These are phyloP conservation scores for Leucocoprinus birnbaumii DNA, from an alignment of 768 basidiomycete genomes.

Conservation along the genomic window DNA sequence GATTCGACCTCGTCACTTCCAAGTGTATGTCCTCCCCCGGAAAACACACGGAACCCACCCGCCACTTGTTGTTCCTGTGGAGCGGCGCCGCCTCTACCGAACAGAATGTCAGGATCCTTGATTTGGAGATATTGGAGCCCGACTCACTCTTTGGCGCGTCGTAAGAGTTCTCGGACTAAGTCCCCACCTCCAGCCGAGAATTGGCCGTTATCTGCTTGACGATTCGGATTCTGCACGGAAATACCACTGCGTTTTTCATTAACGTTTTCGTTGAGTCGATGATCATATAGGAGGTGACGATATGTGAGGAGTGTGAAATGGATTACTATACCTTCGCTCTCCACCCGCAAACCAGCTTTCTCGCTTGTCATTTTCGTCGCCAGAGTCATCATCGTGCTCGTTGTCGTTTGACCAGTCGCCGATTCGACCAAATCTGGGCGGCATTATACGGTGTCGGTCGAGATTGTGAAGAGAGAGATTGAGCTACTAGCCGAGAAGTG, in stretches of 20 bases:
- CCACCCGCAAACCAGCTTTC: constrained; percentile 93
- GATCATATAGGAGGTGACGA: background rate
- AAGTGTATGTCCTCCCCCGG: constrained; percentile 77
- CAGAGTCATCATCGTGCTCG: constrained; percentile 52
- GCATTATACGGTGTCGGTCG: no score
- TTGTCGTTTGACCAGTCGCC: constrained; percentile 45
- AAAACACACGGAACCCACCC: constrained; percentile 37
- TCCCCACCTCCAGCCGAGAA: constrained; percentile 37
- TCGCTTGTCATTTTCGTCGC: constrained; percentile 43
- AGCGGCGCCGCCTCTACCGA: constrained; percentile 22
- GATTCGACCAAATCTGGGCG: constrained; percentile 47
- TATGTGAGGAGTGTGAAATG: background rate
- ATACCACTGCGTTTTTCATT: constrained; percentile 82
- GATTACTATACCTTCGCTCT: constrained; percentile 69
- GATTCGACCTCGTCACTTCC: constrained; percentile 91
- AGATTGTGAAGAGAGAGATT: no score
- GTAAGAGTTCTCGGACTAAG: constrained; percentile 69
- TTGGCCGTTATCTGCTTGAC: constrained; percentile 35
- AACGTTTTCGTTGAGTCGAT: background rate
- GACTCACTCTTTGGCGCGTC: constrained; percentile 77
- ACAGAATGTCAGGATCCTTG: background rate
- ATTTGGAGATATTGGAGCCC: background rate
- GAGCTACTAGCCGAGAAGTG: no score
- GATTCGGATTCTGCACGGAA: constrained; percentile 82
- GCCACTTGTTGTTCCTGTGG: constrained; percentile 9